Evolutionary conservation across 192 early-diverging fungal genomes (phyloP), one percentile per base, ranked within the genome.

Genomic region (Entrophospora sp.): DNA sequence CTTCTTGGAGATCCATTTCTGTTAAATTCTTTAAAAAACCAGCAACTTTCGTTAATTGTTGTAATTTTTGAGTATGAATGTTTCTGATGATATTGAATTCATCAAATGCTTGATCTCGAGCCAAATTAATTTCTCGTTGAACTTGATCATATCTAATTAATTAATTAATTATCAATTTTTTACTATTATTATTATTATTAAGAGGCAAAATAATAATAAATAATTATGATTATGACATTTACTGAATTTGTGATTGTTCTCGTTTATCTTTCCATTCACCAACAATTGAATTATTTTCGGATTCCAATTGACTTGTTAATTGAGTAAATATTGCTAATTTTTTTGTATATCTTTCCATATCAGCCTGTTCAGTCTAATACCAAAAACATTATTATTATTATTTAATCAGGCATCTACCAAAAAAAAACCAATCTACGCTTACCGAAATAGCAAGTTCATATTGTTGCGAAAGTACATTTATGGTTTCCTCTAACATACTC

Each of bases 251-350:
- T 8, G 24, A 36, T 57, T 57, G 32, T 57, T 57, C 32, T 16
- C 55, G 24, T 57, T 57, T 57, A 12, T 57, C 32, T 35, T 57
- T 57, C 28, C 55, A 57, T 57, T 57, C 55, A 24, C 34, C n/a
- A 36, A 36, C 34, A 36, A 35, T 16, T 12, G 55, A 32, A 18
- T 24, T 28, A 4, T 34, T 20, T 35, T 57, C 28, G 9, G 55
- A 36, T 37, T n/a, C n/a, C n/a, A 36, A 57, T 35, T 57, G 55
- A 20, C 32, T 35, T 22, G 36, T 22, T 10, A 30, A 24, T 57
- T 57, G 55, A 22, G 34, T 34, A 36, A 36, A 57, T 20, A n/a
- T 5, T 20, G 16, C 32, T 4, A 10, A 35, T 57, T 34, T 8
- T 57, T 57, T 57, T 16, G 32, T 14, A 12, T 36, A 20, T 16